Conservation (phyloP, 768 basidiomycete genomes). For the Hygrocybe punicea region DNA sequence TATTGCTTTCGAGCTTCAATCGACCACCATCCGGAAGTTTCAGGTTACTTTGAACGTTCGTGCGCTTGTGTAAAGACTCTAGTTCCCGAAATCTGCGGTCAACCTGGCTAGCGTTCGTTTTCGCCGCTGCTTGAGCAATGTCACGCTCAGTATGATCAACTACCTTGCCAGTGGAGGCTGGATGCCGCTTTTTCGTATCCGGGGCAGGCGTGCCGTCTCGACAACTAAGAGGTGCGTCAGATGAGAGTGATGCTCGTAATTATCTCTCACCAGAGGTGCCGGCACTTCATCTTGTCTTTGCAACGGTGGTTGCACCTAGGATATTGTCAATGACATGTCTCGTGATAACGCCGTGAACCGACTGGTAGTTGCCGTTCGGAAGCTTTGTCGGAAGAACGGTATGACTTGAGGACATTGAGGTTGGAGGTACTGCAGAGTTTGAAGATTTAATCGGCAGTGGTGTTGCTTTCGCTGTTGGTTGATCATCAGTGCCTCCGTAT, state of each 20-base stretch:
- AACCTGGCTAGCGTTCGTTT: slow-evolving; percentile 23
- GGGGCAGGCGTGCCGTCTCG: slow-evolving; percentile 52
- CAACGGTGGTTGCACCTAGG: slow-evolving; percentile 75
- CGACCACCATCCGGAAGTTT: slow-evolving; percentile 40
- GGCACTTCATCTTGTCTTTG: slow-evolving; percentile 71
- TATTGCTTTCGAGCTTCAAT: slow-evolving; percentile 40
- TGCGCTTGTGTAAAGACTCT: slow-evolving; percentile 43
- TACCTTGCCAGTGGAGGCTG: slow-evolving; percentile 39
- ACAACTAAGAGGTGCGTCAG: slow-evolving; percentile 48
- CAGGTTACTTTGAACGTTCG: slow-evolving; percentile 40
- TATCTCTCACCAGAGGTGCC: slow-evolving; percentile 65
- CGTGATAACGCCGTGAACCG: slow-evolving; percentile 15
- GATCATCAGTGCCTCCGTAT: background rate
- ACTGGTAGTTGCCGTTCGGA: slow-evolving; percentile 66
- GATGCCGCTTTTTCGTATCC: background rate
- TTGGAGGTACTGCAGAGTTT: slow-evolving; percentile 1
- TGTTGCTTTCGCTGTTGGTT: background rate
- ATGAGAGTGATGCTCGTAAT: background rate
- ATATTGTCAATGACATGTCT: background rate
- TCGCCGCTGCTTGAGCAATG: slow-evolving; percentile 12
- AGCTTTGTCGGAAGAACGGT: slow-evolving; percentile 36
- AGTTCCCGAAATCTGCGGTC: slow-evolving; percentile 38
- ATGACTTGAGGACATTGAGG: slow-evolving; percentile 3
- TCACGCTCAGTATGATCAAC: slow-evolving; percentile 17
- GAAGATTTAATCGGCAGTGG: slow-evolving; percentile 4